phyloP scores from a whole-genome alignment of 2,329 filamentous ascomycete genomes.

The Pezicula radicicola region DNA sequence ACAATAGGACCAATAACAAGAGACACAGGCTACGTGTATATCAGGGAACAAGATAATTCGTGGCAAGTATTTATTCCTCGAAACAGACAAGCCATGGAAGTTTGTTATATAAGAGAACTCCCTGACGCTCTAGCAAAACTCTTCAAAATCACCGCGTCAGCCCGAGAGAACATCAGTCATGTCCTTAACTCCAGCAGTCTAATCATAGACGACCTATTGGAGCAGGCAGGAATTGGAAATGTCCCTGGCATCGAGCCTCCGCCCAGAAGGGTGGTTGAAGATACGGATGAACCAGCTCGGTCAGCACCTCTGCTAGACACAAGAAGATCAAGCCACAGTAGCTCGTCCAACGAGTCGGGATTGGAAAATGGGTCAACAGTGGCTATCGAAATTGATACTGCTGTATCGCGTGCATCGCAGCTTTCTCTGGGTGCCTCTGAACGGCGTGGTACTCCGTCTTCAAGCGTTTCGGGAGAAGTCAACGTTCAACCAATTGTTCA shows the following conservation, averaged over 20 bases:
- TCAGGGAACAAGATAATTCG: slow-evolving; percentile 2
- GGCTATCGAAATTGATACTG: too few species aligned
- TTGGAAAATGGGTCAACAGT: too few species aligned
- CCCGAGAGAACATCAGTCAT: slow-evolving; percentile 7
- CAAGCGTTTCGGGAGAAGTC: too few species aligned
- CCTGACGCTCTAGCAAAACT: slow-evolving; percentile 6
- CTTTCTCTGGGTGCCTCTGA: too few species aligned
- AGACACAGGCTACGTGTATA: slow-evolving; percentile 4
- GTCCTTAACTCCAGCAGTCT: slow-evolving; percentile 2
- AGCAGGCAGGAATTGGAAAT: background rate
- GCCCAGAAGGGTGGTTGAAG: background rate
- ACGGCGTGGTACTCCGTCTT: too few species aligned
- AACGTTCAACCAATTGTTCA: too few species aligned
- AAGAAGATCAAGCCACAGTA: too few species aligned
- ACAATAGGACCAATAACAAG: background rate
- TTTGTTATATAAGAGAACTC: slow-evolving; percentile 5
- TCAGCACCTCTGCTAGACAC: too few species aligned
- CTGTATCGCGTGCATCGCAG: too few species aligned
- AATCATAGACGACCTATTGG: background rate
- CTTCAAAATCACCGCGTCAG: slow-evolving; percentile 3
- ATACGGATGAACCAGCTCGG: background rate
- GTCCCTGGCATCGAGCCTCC: background rate
- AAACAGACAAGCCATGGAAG: slow-evolving; percentile 1
- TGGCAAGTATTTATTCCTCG: slow-evolving; percentile 8
- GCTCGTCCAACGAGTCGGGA: too few species aligned